Conservation (phyloP, 2,329 filamentous ascomycete genomes). For the Aspergillus ustus region DNA sequence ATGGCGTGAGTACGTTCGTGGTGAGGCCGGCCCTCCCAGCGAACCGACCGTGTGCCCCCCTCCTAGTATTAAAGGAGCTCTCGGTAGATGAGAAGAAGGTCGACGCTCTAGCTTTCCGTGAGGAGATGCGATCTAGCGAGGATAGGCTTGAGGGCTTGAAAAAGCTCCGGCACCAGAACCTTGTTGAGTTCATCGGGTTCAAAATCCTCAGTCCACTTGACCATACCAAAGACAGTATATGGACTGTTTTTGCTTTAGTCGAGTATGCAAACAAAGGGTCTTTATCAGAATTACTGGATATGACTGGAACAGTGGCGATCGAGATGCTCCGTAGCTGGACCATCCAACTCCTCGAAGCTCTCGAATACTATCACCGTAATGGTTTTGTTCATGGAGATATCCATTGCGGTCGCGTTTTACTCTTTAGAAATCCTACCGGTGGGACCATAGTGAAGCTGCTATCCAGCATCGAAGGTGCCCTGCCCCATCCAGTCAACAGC, state of each 20-base stretch:
- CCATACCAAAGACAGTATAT: constrained; percentile 51
- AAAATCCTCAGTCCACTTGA: constrained; percentile 66
- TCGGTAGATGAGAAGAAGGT: constrained; percentile 62
- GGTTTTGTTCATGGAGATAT: constrained; percentile 84
- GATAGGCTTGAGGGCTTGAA: constrained; percentile 76
- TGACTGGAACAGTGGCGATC: constrained; percentile 74
- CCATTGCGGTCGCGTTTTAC: constrained; percentile 76
- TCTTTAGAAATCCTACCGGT: constrained; percentile 71
- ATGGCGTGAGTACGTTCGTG: constrained; percentile 67
- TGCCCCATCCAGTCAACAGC: constrained; percentile 52
- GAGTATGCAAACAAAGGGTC: constrained; percentile 83
- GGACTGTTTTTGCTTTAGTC: constrained; percentile 76
- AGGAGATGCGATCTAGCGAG: constrained; percentile 77
- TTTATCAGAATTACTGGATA: constrained; percentile 78
- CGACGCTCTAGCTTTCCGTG: constrained; percentile 69
- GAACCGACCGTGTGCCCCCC: constrained; percentile 59
- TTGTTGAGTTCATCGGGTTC: constrained; percentile 81
- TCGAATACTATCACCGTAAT: constrained; percentile 84
- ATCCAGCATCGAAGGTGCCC: constrained; percentile 55
- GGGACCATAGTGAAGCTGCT: constrained; percentile 66
- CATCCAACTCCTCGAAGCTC: constrained; percentile 84
- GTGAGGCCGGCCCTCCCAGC: constrained; percentile 70
- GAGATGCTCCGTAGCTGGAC: constrained; percentile 85
- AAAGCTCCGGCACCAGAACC: constrained; percentile 72
- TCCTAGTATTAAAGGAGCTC: constrained; percentile 76